A percentile compares a stretch with the other conserved stretches of the same genome.
These are phyloP conservation scores for Aspergillus costaricaensis DNA, from an alignment of 2,329 filamentous ascomycete genomes.

Conservation along the genomic window DNA sequence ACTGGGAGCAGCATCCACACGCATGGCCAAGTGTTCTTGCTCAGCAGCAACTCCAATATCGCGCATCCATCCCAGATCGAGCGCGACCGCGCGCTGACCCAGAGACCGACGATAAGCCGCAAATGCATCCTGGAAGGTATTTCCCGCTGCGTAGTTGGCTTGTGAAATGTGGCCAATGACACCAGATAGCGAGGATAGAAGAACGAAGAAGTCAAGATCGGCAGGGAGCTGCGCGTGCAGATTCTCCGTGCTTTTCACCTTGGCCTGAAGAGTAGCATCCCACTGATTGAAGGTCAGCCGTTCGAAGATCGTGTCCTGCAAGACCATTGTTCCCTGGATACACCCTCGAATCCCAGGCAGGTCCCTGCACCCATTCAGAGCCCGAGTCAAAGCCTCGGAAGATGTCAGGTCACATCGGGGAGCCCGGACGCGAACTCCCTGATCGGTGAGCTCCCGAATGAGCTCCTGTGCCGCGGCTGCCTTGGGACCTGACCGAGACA, in stretches of 20 bases:
- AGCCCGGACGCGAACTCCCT: constrained; percentile 19
- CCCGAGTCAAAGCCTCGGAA: not conserved
- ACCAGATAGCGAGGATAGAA: constrained; percentile 43
- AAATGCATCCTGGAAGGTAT: constrained; percentile 37
- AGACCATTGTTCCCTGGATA: constrained; percentile 35
- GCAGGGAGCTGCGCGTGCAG: constrained; percentile 29
- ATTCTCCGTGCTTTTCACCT: constrained; percentile 39
- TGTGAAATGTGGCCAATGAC: constrained; percentile 45
- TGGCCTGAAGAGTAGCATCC: constrained; percentile 36
- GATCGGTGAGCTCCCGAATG: not conserved
- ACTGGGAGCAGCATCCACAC: not conserved
- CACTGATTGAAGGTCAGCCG: constrained; percentile 44
- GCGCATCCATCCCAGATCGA: not conserved
- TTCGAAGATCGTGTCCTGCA: constrained; percentile 36
- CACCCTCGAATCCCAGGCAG: constrained; percentile 33
- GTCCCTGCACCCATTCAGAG: not conserved
- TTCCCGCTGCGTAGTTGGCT: constrained; percentile 43
- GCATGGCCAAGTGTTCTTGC: not conserved
- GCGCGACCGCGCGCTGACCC: not conserved
- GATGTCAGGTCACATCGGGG: constrained; percentile 26
- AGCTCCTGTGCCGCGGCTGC: not conserved
- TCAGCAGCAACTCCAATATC: not conserved
- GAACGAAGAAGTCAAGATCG: constrained; percentile 43
- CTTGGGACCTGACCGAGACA: constrained; percentile 12
- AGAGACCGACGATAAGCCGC: constrained; percentile 14